Conservation (phyloP, 2,329 filamentous ascomycete species). For the Emmonsiellopsis sp. region DNA sequence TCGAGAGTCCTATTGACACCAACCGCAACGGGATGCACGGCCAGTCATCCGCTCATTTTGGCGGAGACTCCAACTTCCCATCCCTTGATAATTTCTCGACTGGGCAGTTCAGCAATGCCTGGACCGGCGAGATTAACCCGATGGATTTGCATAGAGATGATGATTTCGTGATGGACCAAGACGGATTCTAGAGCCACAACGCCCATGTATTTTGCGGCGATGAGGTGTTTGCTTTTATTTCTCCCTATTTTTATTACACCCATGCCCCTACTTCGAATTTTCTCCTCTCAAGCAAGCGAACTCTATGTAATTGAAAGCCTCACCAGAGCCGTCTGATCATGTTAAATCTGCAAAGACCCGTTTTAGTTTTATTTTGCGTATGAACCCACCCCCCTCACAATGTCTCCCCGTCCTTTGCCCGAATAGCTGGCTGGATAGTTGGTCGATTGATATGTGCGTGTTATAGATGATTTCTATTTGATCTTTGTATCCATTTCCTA, state of each 20-base stretch:
- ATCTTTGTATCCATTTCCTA: background rate
- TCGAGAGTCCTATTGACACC: constrained; percentile 8
- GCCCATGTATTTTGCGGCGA: background rate
- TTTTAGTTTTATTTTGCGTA: too few relatives aligned
- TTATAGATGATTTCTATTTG: background rate
- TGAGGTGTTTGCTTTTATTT: background rate
- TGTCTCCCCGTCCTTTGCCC: background rate
- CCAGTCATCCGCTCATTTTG: too few relatives aligned
- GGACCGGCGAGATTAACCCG: background rate
- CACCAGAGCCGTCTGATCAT: too few relatives aligned
- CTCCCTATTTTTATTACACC: too few relatives aligned
- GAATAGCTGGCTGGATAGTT: too few relatives aligned
- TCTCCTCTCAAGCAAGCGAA: too few relatives aligned
- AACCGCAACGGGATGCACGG: background rate
- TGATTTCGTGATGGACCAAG: background rate
- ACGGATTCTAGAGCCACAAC: background rate
- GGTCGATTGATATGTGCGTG: background rate
- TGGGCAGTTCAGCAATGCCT: background rate
- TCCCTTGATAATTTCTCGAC: background rate
- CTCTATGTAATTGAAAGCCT: too few relatives aligned
- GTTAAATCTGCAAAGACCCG: too few relatives aligned
- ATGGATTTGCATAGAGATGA: constrained; percentile 1
- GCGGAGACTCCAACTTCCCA: background rate
- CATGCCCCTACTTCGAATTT: too few relatives aligned
- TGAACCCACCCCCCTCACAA: too few relatives aligned